These are phyloP conservation scores for Fusarium denticulatum DNA, from an alignment of 2,329 filamentous ascomycete genomes.

Conservation along the genomic window DNA sequence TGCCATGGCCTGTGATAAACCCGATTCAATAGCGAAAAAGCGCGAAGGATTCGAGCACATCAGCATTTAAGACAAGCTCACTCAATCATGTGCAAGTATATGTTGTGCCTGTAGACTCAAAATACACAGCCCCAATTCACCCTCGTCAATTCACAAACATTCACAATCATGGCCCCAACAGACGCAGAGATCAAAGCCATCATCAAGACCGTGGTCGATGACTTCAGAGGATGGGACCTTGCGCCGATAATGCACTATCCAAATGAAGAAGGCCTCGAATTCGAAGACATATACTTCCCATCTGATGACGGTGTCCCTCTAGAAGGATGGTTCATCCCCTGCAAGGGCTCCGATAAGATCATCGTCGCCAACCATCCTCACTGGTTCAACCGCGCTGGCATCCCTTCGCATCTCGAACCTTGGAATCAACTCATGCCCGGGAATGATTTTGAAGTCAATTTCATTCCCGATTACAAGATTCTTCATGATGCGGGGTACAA, in stretches of 20 bases:
- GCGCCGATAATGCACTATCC: constrained; percentile 27
- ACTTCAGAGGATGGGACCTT: constrained; percentile 24
- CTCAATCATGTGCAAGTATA: not conserved
- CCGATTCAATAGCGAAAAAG: not conserved
- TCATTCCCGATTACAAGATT: constrained; percentile 32
- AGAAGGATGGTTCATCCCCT: constrained; percentile 29
- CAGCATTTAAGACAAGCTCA: not conserved
- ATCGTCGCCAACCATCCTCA: constrained; percentile 32
- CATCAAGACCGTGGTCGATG: constrained; percentile 16
- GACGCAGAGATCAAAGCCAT: constrained; percentile 3
- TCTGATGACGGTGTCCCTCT: constrained; percentile 22
- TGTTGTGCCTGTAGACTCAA: not conserved
- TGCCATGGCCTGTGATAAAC: not conserved
- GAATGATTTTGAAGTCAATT: constrained; percentile 32
- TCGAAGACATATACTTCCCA: constrained; percentile 24
- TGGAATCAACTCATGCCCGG: constrained; percentile 24
- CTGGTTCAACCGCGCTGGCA: constrained; percentile 28
- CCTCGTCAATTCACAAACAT: not conserved
- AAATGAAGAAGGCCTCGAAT: constrained; percentile 11
- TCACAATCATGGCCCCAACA: not conserved
- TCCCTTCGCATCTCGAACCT: constrained; percentile 19
- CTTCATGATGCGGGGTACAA: constrained; percentile 26
- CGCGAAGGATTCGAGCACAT: not conserved
- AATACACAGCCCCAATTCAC: not conserved
- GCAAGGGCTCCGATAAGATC: constrained; percentile 20